phyloP scores from a whole-genome alignment of 176 grass and related monocot genomes.

The barley (Hordeum vulgare) region MorexV3_pseudomolecules_assembly NC_058518.1:73423309-73423808 shows the following conservation, averaged over 20 bases:
- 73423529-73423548: background rate
- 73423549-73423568: constrained; percentile 11
- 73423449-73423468: too few species aligned
- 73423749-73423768: constrained; percentile 10
- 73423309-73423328: too few species aligned
- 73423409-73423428: too few species aligned
- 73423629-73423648: constrained; percentile 96
- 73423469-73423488: constrained; percentile 11
- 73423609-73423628: constrained; percentile 93
- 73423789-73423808: too few species aligned
- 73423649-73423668: constrained; percentile 89
- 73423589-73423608: constrained; percentile 89
- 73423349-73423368: too few species aligned
- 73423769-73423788: too few species aligned
- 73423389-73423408: too few species aligned
- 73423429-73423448: too few species aligned
- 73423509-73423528: background rate
- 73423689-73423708: too few species aligned
- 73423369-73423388: too few species aligned
- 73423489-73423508: constrained; percentile 76
- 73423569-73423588: constrained; percentile 23
- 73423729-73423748: constrained; percentile 8
- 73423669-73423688: constrained; percentile 74
- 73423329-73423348: too few species aligned
- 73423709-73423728: background rate